Evolutionary conservation across 352 stramenopile species (phyloP).

Genomic region (Globisporangium uncinulatum): DNA sequence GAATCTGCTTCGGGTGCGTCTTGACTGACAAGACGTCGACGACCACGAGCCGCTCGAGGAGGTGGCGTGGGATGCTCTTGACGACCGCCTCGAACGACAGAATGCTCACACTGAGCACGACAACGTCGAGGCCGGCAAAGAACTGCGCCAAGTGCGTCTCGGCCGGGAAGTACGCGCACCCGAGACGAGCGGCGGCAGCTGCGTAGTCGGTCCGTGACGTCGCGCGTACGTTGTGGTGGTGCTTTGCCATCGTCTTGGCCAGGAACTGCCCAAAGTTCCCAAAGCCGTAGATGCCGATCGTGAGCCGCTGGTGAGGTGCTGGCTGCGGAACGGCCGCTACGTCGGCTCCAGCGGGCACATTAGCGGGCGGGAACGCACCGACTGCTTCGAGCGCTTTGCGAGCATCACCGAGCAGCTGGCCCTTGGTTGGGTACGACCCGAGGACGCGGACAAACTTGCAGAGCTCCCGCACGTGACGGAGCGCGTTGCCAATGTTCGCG

Average conservation of each 20-base stretch:
- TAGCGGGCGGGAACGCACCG: constrained; percentile 27
- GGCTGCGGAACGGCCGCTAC: constrained; percentile 13
- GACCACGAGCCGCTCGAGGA: constrained; percentile 87
- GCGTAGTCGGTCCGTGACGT: constrained; percentile 88
- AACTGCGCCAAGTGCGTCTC: constrained; percentile 83
- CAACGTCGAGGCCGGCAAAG: constrained; percentile 90
- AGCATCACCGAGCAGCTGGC: constrained; percentile 49
- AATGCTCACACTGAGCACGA: constrained; percentile 88
- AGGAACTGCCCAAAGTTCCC: constrained; percentile 98
- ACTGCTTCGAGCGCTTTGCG: constrained; percentile 46
- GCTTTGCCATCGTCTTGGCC: constrained; percentile 91
- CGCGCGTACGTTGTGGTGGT: constrained; percentile 76
- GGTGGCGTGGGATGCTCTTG: constrained; percentile 48
- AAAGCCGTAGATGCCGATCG: constrained; percentile 96
- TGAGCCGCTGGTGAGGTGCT: constrained; percentile 54
- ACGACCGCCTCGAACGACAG: constrained; percentile 72
- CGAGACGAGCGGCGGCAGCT: constrained; percentile 35
- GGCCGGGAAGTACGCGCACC: constrained; percentile 56
- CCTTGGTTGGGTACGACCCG: constrained; percentile 78
- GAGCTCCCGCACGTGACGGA: constrained; percentile 77
- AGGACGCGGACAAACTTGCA: constrained; percentile 83
- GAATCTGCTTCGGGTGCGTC: constrained; percentile 92
- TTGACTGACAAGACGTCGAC: constrained; percentile 99
- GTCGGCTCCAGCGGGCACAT: constrained; percentile 21
- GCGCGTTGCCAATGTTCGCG: constrained; percentile 58